Base-by-base conservation (phyloP, 2,329 filamentous ascomycete species). In the Aspergillus carbonarius region DNA sequence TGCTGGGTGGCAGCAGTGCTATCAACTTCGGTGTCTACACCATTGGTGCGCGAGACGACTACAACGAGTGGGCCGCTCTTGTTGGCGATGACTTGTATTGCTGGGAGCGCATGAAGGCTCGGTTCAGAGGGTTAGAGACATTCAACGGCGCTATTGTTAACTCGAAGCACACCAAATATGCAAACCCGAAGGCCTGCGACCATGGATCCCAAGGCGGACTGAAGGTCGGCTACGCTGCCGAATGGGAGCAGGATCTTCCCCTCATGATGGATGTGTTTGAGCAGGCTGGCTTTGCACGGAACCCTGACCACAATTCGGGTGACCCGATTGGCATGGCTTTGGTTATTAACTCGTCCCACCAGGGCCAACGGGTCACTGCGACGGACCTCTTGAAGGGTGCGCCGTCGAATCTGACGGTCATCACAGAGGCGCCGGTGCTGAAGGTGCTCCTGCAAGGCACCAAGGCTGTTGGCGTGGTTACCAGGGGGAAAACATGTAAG, bases 21-120 rank as follows among this genome's bases (percentile, higher is more conserved):
- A 81, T 85, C 63, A 85, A 85, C 66, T 85, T 84, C 57, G 78
- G 79, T 15, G 79, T 82, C 13, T 87, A 78, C 68, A 81, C 78
- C 3, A 63, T 82, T 25, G 87, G 87, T 2, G 79, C 83, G 1
- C 74, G 76, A 1, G 84, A 84, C 53, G 87, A 89, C 62, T 88
- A 85, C 60, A 79, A 89, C 27, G 78, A 83, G 54, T 88, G 86
- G 85, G 84, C 84, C 1, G 72, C 76, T 0, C 60, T 82, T 1
- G 81, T 84, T 0, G 83, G 73, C 0, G 86, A 89, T 62, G 78
- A 85, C 4, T 68, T 73, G 0, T 89, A 82, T 69, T 62, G 65
- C 2, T 89, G 85, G 86, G 72, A 80, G 1, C 73, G 77, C 44
- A 82, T 84, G 27, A 77, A 83, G 57, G 59, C 70, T 3, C 76